These are phyloP conservation scores for Medicago arabica DNA, from an alignment of 306 rosid genomes.

Conservation along the genomic window DNA sequence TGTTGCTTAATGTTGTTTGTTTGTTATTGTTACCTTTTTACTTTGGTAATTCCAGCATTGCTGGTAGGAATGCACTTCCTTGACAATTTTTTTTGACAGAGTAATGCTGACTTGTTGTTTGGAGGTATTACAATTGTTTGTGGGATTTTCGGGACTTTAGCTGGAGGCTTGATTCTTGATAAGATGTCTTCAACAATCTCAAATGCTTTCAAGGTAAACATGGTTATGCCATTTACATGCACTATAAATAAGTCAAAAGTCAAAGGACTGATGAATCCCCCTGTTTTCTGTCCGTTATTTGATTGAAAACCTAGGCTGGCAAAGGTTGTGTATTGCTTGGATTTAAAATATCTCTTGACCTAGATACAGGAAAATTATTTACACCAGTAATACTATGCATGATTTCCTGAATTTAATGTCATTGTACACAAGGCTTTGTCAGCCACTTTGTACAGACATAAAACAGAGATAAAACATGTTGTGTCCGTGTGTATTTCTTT, in stretches of 20 bases:
- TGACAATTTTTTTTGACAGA: constrained; percentile 55
- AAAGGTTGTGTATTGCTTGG: constrained; percentile 23
- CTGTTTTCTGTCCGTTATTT: constrained; percentile 5
- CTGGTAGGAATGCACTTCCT: constrained; percentile 35
- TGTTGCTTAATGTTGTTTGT: constrained; percentile 24
- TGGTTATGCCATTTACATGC: constrained; percentile 31
- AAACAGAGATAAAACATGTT: background rate
- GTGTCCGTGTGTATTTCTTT: background rate
- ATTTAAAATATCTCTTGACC: constrained; percentile 24
- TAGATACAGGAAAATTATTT: constrained; percentile 25
- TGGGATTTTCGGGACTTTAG: constrained; percentile 82
- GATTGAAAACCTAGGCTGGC: constrained; percentile 26
- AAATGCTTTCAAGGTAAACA: constrained; percentile 84
- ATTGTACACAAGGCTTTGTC: background rate
- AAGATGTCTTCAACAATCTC: constrained; percentile 72
- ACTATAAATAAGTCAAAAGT: constrained; percentile 25
- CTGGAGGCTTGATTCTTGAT: constrained; percentile 91
- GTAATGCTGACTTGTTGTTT: constrained; percentile 79
- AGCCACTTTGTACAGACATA: constrained; percentile 8
- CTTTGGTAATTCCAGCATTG: constrained; percentile 22
- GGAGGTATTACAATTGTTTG: constrained; percentile 87
- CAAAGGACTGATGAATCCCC: constrained; percentile 14
- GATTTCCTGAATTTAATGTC: background rate
- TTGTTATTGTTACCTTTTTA: background rate
- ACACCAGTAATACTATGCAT: constrained; percentile 1